Percentiles rank a stretch among this genome's conserved stretches.
phyloP scores from a whole-genome alignment of 2,329 filamentous ascomycete genomes.

The Sarocladium strictum region DNA sequence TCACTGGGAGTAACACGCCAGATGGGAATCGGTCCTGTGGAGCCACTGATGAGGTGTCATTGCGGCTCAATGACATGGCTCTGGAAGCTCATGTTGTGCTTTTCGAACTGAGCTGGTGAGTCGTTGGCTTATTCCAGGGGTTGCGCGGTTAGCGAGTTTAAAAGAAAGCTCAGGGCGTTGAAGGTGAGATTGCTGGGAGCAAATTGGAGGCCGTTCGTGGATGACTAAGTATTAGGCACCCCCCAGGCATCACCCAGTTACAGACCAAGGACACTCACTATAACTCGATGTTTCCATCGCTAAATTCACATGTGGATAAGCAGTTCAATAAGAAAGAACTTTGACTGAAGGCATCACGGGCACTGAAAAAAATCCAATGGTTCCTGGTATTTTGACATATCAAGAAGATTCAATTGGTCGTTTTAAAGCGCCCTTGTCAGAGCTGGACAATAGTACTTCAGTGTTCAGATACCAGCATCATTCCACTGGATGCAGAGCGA shows the following conservation, averaged over 20 bases:
- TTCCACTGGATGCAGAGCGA: too few relatives aligned
- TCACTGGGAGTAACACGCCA: constrained; percentile 37
- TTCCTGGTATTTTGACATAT: too few relatives aligned
- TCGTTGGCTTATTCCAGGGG: not conserved
- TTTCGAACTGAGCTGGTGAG: not conserved
- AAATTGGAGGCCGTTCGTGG: constrained; percentile 1
- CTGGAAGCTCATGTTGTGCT: constrained; percentile 23
- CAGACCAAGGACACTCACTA: not conserved
- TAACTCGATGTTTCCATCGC: too few relatives aligned
- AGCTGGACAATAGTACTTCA: too few relatives aligned
- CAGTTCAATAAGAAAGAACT: too few relatives aligned
- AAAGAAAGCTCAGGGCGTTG: not conserved
- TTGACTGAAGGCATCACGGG: too few relatives aligned
- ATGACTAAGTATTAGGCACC: not conserved
- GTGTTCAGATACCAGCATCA: too few relatives aligned
- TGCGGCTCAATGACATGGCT: constrained; percentile 23
- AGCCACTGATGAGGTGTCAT: constrained; percentile 11
- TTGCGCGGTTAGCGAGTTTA: constrained; percentile 5
- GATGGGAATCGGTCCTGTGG: constrained; percentile 21
- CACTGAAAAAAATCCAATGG: too few relatives aligned
- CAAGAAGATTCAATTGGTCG: too few relatives aligned
- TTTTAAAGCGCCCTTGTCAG: too few relatives aligned
- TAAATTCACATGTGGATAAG: too few relatives aligned
- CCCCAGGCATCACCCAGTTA: too few relatives aligned
- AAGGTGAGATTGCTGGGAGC: not conserved